Evolutionary conservation across 371 early-diverging fungal genomes (phyloP), one percentile per base, ranked within the genome.

Genomic region (Thermomucor indicae-seudaticae): DNA sequence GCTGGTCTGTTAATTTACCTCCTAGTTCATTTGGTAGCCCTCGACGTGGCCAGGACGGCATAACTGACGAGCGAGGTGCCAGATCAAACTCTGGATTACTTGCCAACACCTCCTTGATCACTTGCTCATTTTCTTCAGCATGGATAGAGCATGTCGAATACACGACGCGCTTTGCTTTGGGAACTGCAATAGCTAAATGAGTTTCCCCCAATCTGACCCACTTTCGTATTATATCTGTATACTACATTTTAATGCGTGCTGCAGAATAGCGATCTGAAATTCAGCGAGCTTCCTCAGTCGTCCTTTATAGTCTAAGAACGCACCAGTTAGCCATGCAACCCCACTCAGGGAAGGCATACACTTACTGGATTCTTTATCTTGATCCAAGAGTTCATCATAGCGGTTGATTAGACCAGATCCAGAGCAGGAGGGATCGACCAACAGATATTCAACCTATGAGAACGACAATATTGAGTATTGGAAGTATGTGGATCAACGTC

Each of bases 371-470:
- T 11, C 57, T 24, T 69, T 73, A 22, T 75, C 73, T 46, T 66
- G 78, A 54, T 91, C 89, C 0, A 93, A 79, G 12, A 94, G 70
- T 48, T 84, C 80, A 55, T 96, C 95, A 56, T 93, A 57, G 34
- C 95, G 75, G 45, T 84, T 85, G 42, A 93, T 84, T 35, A 96
- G 98, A 3, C 99, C 99, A 16, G 96, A 95, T 1, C 99, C 99
- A 32, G 96, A 94, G 62, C 99, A 99, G 4, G 95, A 93, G 12
- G 99, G 99, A 72, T 99, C 99, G 32, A 98, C 70, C 32, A 99
- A 65, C 42, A 97, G 88, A 68, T 94, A 95, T 47, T 93, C 90
- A 6, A 95, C 93, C 45, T 78, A 42, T 30, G 37, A 16, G 43
- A 23, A 42, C 23, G 16, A 4, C 8, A 11, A 17, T 17, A 19